Conservation (phyloP, 768 basidiomycete species). For the Podaxis mareebaensis region DNA sequence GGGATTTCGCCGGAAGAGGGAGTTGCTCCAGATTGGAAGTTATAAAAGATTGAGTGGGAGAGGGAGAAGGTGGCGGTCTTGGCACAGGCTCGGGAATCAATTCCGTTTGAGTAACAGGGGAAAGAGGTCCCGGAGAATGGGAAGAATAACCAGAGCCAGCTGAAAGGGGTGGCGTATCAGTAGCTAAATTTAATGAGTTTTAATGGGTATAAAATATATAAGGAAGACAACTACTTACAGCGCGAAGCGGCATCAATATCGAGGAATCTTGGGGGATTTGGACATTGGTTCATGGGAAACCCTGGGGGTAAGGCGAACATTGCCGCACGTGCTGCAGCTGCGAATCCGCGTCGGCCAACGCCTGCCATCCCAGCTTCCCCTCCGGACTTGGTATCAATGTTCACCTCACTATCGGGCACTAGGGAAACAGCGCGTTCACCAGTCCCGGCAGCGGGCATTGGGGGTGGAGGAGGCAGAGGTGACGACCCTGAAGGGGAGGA, state of each 20-base stretch:
- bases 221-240: constrained; percentile 33
- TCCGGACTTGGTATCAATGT: constrained; percentile 70
- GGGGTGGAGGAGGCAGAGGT: constrained; percentile 10
- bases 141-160: constrained; percentile 47
- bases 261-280: constrained; percentile 43
- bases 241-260: constrained; percentile 45
- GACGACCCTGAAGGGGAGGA: neutral
- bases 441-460: constrained; percentile 24
- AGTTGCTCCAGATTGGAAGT: constrained; percentile 17
- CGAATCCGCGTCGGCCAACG: constrained; percentile 83
- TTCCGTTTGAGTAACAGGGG: constrained; percentile 39
- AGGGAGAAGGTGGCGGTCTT: constrained; percentile 24
- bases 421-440: constrained; percentile 4
- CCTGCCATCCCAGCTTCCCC: constrained; percentile 90
- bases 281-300: constrained; percentile 25
- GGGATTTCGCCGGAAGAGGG: constrained; percentile 6
- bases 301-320: constrained; percentile 33
- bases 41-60: constrained; percentile 22
- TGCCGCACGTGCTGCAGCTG: constrained; percentile 63
- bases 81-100: constrained; percentile 21
- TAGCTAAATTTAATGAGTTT: constrained; percentile 25
- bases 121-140: constrained; percentile 42
- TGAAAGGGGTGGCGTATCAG: constrained; percentile 47
- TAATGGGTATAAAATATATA: constrained; percentile 12
- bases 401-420: constrained; percentile 25